A percentile compares a stretch with the other conserved stretches of the same genome.
Evolutionary conservation across 305 asterid genomes (phyloP).

Genomic region (Lippia alba): DNA sequence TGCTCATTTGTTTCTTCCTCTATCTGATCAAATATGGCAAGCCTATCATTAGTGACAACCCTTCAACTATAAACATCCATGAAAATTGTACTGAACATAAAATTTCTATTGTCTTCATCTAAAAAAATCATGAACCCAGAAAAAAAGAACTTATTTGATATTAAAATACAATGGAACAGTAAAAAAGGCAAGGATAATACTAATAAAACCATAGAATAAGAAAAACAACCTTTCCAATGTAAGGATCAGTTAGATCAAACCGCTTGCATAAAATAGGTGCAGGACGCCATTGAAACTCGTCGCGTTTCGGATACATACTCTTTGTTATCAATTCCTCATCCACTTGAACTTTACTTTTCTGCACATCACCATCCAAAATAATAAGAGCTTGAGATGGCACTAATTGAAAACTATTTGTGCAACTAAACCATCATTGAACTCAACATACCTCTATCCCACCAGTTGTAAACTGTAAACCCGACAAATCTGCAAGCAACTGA

Average conservation of each 20-base stretch:
- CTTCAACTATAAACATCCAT: neutral
- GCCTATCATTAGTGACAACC: neutral
- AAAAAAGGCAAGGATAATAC: neutral
- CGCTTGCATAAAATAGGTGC: conserved; percentile 96
- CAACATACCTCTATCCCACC: conserved; percentile 69
- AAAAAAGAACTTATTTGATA: neutral
- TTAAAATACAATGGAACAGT: neutral
- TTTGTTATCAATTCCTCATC: conserved; percentile 53
- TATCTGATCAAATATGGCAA: neutral
- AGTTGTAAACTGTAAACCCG: conserved; percentile 75
- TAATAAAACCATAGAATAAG: conserved; percentile 1
- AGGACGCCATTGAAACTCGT: conserved; percentile 96
- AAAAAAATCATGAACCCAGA: neutral
- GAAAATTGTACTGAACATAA: neutral
- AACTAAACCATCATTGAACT: conserved; percentile 28
- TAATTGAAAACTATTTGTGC: neutral
- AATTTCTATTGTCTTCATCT: neutral
- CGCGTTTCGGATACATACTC: conserved; percentile 74
- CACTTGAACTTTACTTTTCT: conserved; percentile 54
- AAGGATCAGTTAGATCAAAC: conserved; percentile 91
- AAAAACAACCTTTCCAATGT: conserved; percentile 88
- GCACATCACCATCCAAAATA: conserved; percentile 37
- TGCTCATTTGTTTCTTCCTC: neutral
- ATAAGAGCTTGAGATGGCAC: conserved; percentile 26
- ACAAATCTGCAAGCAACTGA: conserved; percentile 57